Evolutionary conservation across 805 yeast genomes (phyloP).

Genomic region (Lipomyces yamadae): DNA sequence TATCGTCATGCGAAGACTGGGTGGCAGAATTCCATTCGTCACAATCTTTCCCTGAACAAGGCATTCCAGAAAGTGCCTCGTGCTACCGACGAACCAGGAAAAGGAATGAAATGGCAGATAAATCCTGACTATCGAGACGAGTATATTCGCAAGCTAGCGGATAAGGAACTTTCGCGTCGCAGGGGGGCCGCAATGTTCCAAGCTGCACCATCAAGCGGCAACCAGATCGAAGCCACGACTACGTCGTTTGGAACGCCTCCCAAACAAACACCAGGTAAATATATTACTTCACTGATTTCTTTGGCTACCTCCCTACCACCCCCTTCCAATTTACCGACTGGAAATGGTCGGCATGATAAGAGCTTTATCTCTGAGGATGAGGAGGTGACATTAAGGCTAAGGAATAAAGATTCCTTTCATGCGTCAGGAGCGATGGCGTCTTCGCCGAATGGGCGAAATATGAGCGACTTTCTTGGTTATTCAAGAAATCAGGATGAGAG

Average conservation of each 20-base stretch:
- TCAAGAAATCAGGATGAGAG: constrained; percentile 9
- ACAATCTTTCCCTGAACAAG: constrained; percentile 89
- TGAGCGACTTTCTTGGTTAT: constrained; percentile 19
- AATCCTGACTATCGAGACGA: constrained; percentile 83
- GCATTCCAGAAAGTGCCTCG: constrained; percentile 98
- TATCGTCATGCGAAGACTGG: constrained; percentile 92
- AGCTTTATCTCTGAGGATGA: constrained; percentile 15
- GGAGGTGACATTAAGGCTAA: constrained; percentile 11
- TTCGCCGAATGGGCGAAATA: constrained; percentile 19
- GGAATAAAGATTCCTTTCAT: constrained; percentile 19
- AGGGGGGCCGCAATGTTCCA: constrained; percentile 34
- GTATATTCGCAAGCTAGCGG: constrained; percentile 76
- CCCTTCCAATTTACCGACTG: constrained; percentile 13
- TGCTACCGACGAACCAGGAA: constrained; percentile 94
- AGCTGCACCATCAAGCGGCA: constrained; percentile 13
- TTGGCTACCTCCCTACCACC: constrained; percentile 17
- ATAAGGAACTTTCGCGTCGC: constrained; percentile 53
- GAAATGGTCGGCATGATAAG: constrained; percentile 14
- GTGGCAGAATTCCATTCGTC: constrained; percentile 98
- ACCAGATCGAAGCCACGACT: constrained; percentile 15
- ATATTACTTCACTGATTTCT: background rate
- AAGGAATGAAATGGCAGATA: constrained; percentile 99
- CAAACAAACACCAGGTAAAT: constrained; percentile 31
- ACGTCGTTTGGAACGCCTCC: constrained; percentile 30
- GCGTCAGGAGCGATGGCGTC: constrained; percentile 27